A percentile compares a stretch with the other conserved stretches of the same genome.
phyloP scores from a whole-genome alignment of 306 rosid species.

The Dalbergia oliveri region DNA sequence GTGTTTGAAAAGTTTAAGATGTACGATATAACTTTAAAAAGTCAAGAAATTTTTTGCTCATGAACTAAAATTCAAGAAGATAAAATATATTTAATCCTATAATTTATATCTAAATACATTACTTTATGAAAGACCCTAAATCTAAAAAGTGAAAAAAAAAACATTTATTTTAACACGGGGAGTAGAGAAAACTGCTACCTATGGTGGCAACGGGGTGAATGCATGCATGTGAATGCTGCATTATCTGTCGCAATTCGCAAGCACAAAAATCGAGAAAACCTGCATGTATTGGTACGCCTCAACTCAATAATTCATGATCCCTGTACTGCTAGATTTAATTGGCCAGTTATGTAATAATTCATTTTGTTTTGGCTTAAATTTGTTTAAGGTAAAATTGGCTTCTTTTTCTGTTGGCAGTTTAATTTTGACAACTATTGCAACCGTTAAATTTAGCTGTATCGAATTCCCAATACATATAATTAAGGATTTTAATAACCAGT shows the following conservation, averaged over 20 bases:
- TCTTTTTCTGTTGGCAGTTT: background rate
- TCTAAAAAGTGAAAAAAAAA: too few species aligned
- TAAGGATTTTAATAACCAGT: too few species aligned
- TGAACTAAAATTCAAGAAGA: too few species aligned
- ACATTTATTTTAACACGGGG: too few species aligned
- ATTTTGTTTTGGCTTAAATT: background rate
- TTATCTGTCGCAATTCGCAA: slow-evolving; percentile 41
- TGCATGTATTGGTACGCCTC: slow-evolving; percentile 33
- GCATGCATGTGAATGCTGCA: slow-evolving; percentile 44
- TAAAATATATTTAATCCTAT: too few species aligned
- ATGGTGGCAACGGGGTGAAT: background rate
- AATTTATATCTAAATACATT: too few species aligned
- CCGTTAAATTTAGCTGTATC: too few species aligned
- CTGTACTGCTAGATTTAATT: background rate
- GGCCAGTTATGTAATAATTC: background rate
- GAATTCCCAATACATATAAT: too few species aligned
- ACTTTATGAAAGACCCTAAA: too few species aligned
- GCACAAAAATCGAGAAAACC: slow-evolving; percentile 30
- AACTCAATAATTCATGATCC: slow-evolving; percentile 33
- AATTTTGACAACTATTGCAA: background rate
- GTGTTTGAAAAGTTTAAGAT: too few species aligned
- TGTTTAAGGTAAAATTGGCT: background rate
- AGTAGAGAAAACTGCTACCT: background rate
- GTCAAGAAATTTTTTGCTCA: too few species aligned
- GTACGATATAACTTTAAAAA: too few species aligned